phyloP scores from a whole-genome alignment of 345 rosid species.

The Eucalyptus caleyi region DNA sequence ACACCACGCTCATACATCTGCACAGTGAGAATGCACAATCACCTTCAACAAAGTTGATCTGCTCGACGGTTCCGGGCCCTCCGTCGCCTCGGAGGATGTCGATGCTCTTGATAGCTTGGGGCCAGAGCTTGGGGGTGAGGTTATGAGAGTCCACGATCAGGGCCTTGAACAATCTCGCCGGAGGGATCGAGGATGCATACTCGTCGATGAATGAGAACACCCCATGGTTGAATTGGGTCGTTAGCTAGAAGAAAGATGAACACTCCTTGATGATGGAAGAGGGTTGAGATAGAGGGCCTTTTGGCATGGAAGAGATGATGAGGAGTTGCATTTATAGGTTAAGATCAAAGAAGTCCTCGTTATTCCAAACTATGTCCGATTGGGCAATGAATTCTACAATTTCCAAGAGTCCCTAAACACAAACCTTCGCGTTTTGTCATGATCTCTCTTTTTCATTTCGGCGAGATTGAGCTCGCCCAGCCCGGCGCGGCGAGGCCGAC shows the following conservation, averaged over 20 bases:
- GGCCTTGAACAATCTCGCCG: conserved; percentile 23
- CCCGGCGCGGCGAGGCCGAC: too few relatives aligned
- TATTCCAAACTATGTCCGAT: background rate
- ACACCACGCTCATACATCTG: background rate
- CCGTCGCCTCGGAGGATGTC: conserved; percentile 20
- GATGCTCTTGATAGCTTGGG: conserved; percentile 7
- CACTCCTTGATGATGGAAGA: background rate
- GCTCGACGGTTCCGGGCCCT: conserved; percentile 15
- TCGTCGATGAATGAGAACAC: background rate
- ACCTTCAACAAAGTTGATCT: conserved; percentile 22
- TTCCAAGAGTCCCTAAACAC: background rate
- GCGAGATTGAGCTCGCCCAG: too few relatives aligned
- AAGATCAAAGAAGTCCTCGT: background rate
- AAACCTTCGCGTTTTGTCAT: background rate
- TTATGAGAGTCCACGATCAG: conserved; percentile 15
- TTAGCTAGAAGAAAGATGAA: background rate
- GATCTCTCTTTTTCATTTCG: too few relatives aligned
- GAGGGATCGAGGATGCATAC: background rate
- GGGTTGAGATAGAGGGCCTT: background rate
- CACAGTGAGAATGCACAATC: background rate
- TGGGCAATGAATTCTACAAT: accelerated
- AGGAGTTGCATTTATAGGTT: background rate
- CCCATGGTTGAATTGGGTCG: background rate
- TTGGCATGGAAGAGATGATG: background rate
- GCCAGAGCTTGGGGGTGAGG: conserved; percentile 21